Base-by-base conservation (phyloP, 768 basidiomycete species). In the Lactifluus subvellereus region DNA sequence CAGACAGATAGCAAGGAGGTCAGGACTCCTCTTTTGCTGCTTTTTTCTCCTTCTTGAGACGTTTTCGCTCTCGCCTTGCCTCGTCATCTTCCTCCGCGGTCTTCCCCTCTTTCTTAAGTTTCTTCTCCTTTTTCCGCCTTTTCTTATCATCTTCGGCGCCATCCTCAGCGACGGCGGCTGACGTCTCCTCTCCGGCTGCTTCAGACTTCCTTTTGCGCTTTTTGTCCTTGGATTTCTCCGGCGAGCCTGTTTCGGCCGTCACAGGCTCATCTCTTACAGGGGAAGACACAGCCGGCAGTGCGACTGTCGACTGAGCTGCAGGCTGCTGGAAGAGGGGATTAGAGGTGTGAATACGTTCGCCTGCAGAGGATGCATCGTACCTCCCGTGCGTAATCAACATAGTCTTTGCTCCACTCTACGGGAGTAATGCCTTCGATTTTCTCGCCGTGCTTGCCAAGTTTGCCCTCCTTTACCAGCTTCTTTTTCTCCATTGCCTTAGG, bases 401-500 rank as follows among this genome's bases (percentile, higher is more conserved):
- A 98, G 71, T 93, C 91, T 63, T 86, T 83, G 70, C 82, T 90
- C 97, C 97, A 98, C 57, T 89, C 86, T 14, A 85, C 77, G 20
- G 97, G 97, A 0, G 97, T 99, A 50, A 87, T 83, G 47, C 91
- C 89, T 1, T 89, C 85, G 55, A 91, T 82, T 70, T 89, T 88
- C 74, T 96, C 88, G 22, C 97, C 97, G 73, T 94, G 89, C 76
- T 93, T 98, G 70, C 94, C 90, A 55, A 99, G 85, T 74, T 94
- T 91, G 53, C 96, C 95, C n/a, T 93, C 93, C 79, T 96, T 97
- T 67, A 97, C 86, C 84, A 99, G 80, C 75, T 96, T 97, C 80
- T 98, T 99, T 83, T 98, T 98, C 74, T 96, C 89, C 58, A 91
- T 78, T 14, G 97, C 96, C 75, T 95, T 85, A 22, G 97, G 97